phyloP scores from a whole-genome alignment of 2,329 filamentous ascomycete species.

The Aureobasidium zeae region DNA sequence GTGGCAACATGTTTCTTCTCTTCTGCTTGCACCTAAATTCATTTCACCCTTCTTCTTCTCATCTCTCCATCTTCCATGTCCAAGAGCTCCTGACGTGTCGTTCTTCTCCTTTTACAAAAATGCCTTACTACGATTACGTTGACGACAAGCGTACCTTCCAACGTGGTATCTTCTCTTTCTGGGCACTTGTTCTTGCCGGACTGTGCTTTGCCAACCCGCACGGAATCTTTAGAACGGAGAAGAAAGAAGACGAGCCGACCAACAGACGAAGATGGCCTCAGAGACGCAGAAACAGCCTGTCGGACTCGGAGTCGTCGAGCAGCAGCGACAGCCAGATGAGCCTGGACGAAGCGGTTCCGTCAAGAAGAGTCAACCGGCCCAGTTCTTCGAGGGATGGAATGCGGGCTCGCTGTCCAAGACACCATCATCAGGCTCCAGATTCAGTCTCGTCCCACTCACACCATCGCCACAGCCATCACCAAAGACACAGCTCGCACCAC shows the following conservation, averaged over 20 bases:
- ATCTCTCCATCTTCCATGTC: neutral
- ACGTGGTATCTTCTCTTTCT: conserved; percentile 26
- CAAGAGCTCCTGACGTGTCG: neutral
- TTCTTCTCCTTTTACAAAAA: neutral
- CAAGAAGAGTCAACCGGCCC: conserved; percentile 17
- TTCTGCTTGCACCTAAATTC: conserved; percentile 1
- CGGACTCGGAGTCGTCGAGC: conserved; percentile 11
- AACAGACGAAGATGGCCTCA: conserved; percentile 18
- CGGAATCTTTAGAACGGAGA: conserved; percentile 28
- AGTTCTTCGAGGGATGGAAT: conserved; percentile 14
- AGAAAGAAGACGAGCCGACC: conserved; percentile 22
- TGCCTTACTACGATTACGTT: conserved; percentile 24
- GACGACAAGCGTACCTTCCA: conserved; percentile 27
- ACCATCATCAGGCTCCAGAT: conserved; percentile 2
- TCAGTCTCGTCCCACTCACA: conserved; percentile 1
- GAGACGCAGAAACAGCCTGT: no score
- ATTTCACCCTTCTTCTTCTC: neutral
- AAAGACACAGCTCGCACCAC: conserved; percentile 6
- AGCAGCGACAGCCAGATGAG: conserved; percentile 20
- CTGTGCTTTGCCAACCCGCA: conserved; percentile 29
- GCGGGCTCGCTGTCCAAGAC: conserved; percentile 12
- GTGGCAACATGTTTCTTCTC: neutral
- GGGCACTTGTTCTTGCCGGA: conserved; percentile 25
- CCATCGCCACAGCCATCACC: conserved; percentile 16
- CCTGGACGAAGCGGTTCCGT: conserved; percentile 24